Conservation (phyloP, 1,139 yeast genomes). For the Blastobotrys arbuscula region DNA sequence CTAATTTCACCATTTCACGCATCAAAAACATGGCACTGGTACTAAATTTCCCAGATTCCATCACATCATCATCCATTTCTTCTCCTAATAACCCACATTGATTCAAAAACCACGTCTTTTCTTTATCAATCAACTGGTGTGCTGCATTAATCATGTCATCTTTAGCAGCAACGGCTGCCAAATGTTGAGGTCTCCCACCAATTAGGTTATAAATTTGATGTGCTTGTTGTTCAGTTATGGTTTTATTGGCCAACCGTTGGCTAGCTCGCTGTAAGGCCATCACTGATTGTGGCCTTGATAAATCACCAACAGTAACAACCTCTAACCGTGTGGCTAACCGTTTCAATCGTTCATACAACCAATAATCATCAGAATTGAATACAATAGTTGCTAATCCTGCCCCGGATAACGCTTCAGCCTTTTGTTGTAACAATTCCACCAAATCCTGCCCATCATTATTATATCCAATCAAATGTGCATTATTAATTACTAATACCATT, state of each 20-base stretch:
- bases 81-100: conserved; percentile 75
- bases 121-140: conserved; percentile 67
- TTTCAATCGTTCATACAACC: conserved; percentile 77
- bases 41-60: conserved; percentile 78
- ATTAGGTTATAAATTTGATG: conserved; percentile 59
- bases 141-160: conserved; percentile 57
- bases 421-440: conserved; percentile 75
- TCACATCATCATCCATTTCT: conserved; percentile 84
- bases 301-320: conserved; percentile 64
- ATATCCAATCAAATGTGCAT: conserved; percentile 62
- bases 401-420: conserved; percentile 74
- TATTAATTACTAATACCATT: conserved; percentile 63
- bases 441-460: conserved; percentile 63
- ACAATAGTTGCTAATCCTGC: conserved; percentile 70
- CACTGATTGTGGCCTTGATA: conserved; percentile 51
- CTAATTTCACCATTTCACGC: conserved; percentile 68
- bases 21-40: conserved; percentile 71
- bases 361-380: conserved; percentile 79
- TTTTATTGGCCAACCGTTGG: conserved; percentile 41
- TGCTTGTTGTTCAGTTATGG: conserved; percentile 39
- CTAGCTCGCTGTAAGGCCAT: conserved; percentile 54
- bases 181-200: conserved; percentile 83
- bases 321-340: conserved; percentile 70
- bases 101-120: conserved; percentile 79
- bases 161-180: conserved; percentile 68